Base-by-base conservation (phyloP, 2,329 filamentous ascomycete species). In the Alternaria ventricosa region DNA sequence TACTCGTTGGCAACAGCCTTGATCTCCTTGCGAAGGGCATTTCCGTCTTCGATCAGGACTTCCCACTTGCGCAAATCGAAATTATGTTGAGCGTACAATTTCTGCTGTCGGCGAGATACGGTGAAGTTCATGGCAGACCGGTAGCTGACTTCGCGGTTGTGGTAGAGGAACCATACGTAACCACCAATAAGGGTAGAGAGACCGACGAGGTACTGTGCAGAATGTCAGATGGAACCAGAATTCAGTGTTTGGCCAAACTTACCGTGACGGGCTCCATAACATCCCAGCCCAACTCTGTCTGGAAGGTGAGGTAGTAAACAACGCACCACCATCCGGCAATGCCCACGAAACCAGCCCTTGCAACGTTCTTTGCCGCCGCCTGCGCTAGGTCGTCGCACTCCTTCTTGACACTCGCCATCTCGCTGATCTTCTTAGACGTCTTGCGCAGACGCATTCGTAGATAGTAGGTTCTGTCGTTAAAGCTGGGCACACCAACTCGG, bases 141-240 rank as follows among this genome's bases (percentile, higher is more conserved):
- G 83, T 97, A 97, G 68, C 89, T 92, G 11, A 97, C 89, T 80
- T 97, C 94, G 20, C 92, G 88, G 81, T 94, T 96, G 82, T 97
- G 92, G 81, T 94, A 97, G 12, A 97, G 83, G 78, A 97, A 97
- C 93, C 93, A 97, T 57, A 97, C 84, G 75, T 97, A 97, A 69
- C 93, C 94, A 8, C 90, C 90, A 83, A 97, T 96, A 74, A 97
- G 88, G 12, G 92, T 94, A 1, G 90, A 88, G 67, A 97, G 84
- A n/a, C 93, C 92, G 3, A 92, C 93, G 15, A 97, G 88, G 75
- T 97, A 97, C 33, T 79, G 27, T 18, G 30, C 3, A 28, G 6
- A 33, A 13, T 50, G 22, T 64, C 28, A 70, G 63, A 13, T 50
- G 6, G 18, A 27, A 15, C 46, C 43, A 12, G 18, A 54, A 53